These are phyloP conservation scores for Panicum virgatum DNA, from an alignment of 202 grass and related monocot genomes.

Conservation along the genomic window DNA sequence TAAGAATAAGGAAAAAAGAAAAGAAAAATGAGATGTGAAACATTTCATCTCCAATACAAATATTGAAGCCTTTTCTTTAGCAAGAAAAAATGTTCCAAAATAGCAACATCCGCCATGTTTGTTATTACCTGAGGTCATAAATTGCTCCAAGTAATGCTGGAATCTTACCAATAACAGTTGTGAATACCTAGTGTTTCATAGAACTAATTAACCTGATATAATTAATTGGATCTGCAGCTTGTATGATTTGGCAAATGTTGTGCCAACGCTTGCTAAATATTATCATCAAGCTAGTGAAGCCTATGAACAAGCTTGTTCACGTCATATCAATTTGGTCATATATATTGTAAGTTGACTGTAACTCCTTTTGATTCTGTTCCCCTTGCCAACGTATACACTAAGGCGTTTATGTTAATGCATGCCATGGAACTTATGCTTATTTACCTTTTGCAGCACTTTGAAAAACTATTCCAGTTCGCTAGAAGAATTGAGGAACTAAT, in stretches of 20 bases:
- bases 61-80: neutral
- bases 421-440: constrained; percentile 2
- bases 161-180: constrained; percentile 15
- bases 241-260: constrained; percentile 94
- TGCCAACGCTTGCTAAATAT: constrained; percentile 90
- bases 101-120: neutral
- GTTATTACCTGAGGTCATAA: neutral
- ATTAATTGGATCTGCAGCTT: constrained; percentile 50
- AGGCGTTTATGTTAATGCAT: neutral
- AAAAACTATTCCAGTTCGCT: constrained; percentile 95
- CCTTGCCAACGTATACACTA: constrained; percentile 1
- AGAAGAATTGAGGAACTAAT: constrained; percentile 82
- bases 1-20: neutral
- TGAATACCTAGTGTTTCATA: neutral
- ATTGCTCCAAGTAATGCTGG: neutral
- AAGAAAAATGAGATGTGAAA: neutral
- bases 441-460: constrained; percentile 65
- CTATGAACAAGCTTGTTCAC: constrained; percentile 90
- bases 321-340: constrained; percentile 98
- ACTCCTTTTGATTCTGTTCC: constrained; percentile 17
- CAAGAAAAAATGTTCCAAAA: neutral
- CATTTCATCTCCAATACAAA: neutral
- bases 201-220: constrained; percentile 16
- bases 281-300: constrained; percentile 99
- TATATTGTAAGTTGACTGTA: constrained; percentile 78